Conservation (phyloP, 108 stramenopile species). For the Pseudonitzschia pungens region DNA sequence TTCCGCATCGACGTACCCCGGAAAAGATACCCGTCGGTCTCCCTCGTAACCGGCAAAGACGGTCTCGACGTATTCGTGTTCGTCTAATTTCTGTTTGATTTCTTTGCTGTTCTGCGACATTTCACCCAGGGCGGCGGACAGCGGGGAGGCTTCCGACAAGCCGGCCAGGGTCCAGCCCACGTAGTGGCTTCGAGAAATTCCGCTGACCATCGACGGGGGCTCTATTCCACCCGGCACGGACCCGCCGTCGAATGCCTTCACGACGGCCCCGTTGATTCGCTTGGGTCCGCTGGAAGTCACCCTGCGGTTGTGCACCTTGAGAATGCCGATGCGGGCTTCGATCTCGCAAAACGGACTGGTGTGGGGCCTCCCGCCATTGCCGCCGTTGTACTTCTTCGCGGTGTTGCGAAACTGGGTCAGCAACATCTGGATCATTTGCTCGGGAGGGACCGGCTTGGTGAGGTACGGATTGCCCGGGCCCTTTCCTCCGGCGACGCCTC, state of each 20-base stretch:
- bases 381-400: conserved; percentile 41
- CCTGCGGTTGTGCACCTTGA: conserved; percentile 65
- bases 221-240: conserved; percentile 18
- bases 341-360: conserved; percentile 67
- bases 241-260: conserved; percentile 61
- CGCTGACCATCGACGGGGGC: conserved; percentile 54
- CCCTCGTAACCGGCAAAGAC: conserved; percentile 72
- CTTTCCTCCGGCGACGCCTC: not conserved
- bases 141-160: conserved; percentile 52
- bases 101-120: conserved; percentile 27
- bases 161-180: conserved; percentile 68
- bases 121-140: conserved; percentile 63
- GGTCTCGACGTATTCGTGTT: conserved; percentile 67
- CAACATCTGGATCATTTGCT: conserved; percentile 64
- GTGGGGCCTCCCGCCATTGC: conserved; percentile 35
- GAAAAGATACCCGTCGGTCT: conserved; percentile 61
- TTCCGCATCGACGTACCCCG: conserved; percentile 39
- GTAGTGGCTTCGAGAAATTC: conserved; percentile 72
- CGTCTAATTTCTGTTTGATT: conserved; percentile 58
- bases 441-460: conserved; percentile 59
- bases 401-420: conserved; percentile 62
- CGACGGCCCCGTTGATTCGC: conserved; percentile 50
- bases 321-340: conserved; percentile 75
- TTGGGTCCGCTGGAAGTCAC: conserved; percentile 69
- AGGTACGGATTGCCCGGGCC: conserved; percentile 56